These are phyloP conservation scores for Tubosaeta sp. DNA, from an alignment of 768 basidiomycete species.

Conservation along the genomic window DNA sequence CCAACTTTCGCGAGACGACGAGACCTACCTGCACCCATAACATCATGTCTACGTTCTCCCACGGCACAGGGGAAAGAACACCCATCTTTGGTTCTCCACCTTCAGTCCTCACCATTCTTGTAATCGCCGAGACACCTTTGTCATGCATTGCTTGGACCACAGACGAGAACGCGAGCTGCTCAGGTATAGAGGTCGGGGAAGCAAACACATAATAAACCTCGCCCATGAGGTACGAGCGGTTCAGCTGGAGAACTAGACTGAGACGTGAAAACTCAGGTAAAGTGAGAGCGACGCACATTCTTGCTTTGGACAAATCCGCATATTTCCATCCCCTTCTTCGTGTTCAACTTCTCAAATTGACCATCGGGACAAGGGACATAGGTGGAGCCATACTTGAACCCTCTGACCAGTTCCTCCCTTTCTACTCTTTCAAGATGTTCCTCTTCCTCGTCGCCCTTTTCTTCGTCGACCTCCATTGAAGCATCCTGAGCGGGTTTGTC, in stretches of 20 bases:
- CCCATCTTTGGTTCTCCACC: slow-evolving; percentile 84
- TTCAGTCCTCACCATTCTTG: slow-evolving; percentile 75
- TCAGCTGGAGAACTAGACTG: slow-evolving; percentile 49
- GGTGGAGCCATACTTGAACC: slow-evolving; percentile 87
- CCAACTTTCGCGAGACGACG: not conserved
- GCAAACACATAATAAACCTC: slow-evolving; percentile 87
- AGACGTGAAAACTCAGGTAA: not conserved
- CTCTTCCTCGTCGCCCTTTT: slow-evolving; percentile 33
- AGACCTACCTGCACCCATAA: slow-evolving; percentile 75
- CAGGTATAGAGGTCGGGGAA: slow-evolving; percentile 55
- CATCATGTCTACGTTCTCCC: slow-evolving; percentile 71
- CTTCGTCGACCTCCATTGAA: slow-evolving; percentile 25
- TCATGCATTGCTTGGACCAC: slow-evolving; percentile 76
- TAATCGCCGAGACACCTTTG: slow-evolving; percentile 68
- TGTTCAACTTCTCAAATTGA: slow-evolving; percentile 71
- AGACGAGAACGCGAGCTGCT: slow-evolving; percentile 84
- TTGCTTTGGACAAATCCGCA: slow-evolving; percentile 72
- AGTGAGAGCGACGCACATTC: slow-evolving; percentile 44
- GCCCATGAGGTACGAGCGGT: slow-evolving; percentile 75
- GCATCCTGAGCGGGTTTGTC: slow-evolving; percentile 14
- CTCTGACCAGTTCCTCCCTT: slow-evolving; percentile 73
- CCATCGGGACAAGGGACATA: slow-evolving; percentile 85
- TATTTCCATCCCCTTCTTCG: slow-evolving; percentile 82
- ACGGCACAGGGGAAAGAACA: slow-evolving; percentile 57
- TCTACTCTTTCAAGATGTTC: slow-evolving; percentile 54